Percentiles rank a stretch among this genome's conserved stretches.
Conservation (phyloP, 495 filamentous ascomycete species). For the Apodospora peruviana region DNA sequence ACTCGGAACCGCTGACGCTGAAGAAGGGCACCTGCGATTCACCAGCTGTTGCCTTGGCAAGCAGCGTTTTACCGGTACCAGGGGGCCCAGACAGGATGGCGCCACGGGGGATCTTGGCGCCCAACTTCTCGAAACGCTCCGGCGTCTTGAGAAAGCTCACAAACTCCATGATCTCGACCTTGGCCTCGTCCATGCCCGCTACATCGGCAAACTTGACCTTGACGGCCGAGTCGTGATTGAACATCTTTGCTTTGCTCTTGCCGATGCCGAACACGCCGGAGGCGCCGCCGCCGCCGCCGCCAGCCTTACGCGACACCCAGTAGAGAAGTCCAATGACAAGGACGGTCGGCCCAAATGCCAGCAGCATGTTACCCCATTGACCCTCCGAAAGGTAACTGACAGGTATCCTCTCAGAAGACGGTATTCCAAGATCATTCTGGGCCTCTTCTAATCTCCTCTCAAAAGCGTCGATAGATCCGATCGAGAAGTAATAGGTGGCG, state of each 20-base stretch:
- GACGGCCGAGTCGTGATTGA: slow-evolving; percentile 93
- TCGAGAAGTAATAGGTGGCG: slow-evolving; percentile 84
- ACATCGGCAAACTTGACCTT: slow-evolving; percentile 97
- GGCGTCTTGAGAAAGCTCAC: slow-evolving; percentile 92
- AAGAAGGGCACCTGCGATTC: slow-evolving; percentile 98
- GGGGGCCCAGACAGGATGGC: slow-evolving; percentile 95
- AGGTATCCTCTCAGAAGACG: slow-evolving; percentile 77
- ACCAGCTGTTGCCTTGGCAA: slow-evolving; percentile 95
- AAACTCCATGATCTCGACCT: slow-evolving; percentile 98
- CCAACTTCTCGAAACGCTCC: slow-evolving; percentile 82
- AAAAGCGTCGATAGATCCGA: slow-evolving; percentile 90
- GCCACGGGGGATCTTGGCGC: slow-evolving; percentile 95
- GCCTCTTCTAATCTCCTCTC: slow-evolving; percentile 82
- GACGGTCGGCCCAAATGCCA: slow-evolving; percentile 82
- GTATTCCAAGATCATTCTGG: slow-evolving; percentile 80
- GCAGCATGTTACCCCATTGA: slow-evolving; percentile 55
- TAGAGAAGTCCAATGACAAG: slow-evolving; percentile 76
- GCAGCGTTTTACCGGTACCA: slow-evolving; percentile 94
- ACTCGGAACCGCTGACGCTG: slow-evolving; percentile 96
- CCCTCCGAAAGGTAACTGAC: slow-evolving; percentile 79
- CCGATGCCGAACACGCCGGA: slow-evolving; percentile 90
- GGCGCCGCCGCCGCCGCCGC: slow-evolving; percentile 54
- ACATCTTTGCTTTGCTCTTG: slow-evolving; percentile 89
- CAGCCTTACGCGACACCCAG: slow-evolving; percentile 63
- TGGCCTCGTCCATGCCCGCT: slow-evolving; percentile 97